Base-by-base conservation (phyloP, 2,329 filamentous ascomycete genomes). In the Stemphylium lycopersici region DNA sequence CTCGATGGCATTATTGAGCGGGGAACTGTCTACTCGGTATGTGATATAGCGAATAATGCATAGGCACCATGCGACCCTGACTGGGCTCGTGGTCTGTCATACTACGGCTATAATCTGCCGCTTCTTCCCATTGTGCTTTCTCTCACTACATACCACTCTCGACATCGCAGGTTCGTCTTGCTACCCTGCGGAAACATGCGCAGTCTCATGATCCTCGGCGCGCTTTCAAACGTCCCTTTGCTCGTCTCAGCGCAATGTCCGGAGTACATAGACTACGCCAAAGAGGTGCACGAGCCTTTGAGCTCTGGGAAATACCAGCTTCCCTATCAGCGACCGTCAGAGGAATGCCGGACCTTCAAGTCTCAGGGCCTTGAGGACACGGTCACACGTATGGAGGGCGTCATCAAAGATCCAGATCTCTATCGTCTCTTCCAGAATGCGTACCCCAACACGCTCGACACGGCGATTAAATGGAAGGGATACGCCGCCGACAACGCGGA, bases 391-490 rank as follows among this genome's bases (percentile, higher is more conserved):
- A 67, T 77, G 61, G 55, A 74, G 43, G 57, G 61, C 6, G 68
- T 77, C 20, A 81, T 81, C 55, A 66, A 68, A 18, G 79, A 82
- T 58, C 78, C 78, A 0, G 90, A 93, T 69, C 80, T 92, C 16
- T 86, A 82, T 69, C 81, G 87, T 3, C 78, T 92, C 10, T 92
- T 92, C 67, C 76, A 86, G 62, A 92, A 92, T 69, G 80, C 86
- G 1, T 91, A 86, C 68, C 89, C 89, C 0, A 92, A 90, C 71
- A 90, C 88, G 0, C 79, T 92, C 10, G 89, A 91, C 67, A 91
- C 88, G 0, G 88, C 88, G 0, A 83, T 91, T 37, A 81, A 81
- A 56, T 91, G 87, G 88, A 85, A 83, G 49, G 89, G 89, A 2
- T 77, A 79, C 46, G 80, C 84, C 0, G 80, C 79, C 31, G 80